These are phyloP conservation scores for Alternaria burnsii DNA, from an alignment of 2,329 filamentous ascomycete species.

Conservation along the genomic window DNA sequence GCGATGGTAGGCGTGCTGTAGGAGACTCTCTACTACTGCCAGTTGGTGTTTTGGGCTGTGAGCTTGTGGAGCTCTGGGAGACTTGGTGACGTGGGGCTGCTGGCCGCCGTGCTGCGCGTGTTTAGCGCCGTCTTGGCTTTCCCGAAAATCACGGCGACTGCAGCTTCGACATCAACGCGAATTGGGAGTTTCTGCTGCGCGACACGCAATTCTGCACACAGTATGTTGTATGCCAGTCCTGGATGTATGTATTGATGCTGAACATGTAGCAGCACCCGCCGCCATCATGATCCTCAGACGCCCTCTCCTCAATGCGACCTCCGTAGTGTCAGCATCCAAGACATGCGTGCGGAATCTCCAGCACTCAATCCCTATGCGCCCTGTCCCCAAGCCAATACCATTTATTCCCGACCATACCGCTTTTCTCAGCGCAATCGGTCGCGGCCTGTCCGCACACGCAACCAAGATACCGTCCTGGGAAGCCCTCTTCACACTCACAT, in stretches of 20 bases:
- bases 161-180: slow-evolving; percentile 14
- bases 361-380: slow-evolving; percentile 51
- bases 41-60: slow-evolving; percentile 15
- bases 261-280: slow-evolving; percentile 8
- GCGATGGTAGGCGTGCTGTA: slow-evolving; percentile 64
- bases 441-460: slow-evolving; percentile 80
- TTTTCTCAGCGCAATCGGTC: slow-evolving; percentile 91
- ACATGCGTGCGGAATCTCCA: slow-evolving; percentile 49
- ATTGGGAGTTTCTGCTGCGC: background rate
- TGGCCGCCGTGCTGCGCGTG: slow-evolving; percentile 13
- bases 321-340: slow-evolving; percentile 37
- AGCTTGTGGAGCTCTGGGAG: slow-evolving; percentile 10
- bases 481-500: slow-evolving; percentile 82
- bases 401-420: slow-evolving; percentile 86
- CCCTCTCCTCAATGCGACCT: slow-evolving; percentile 41
- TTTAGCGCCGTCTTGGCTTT: slow-evolving; percentile 39
- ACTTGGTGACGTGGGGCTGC: slow-evolving; percentile 19
- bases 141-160: slow-evolving; percentile 40
- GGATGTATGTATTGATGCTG: background rate
- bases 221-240: background rate
- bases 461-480: slow-evolving; percentile 92
- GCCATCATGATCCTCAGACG: slow-evolving; percentile 49
- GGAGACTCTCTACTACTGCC: slow-evolving; percentile 93
- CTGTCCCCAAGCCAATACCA: slow-evolving; percentile 77
- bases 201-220: background rate